Base-by-base conservation (phyloP, 805 yeast genomes). In the Tetrapisispora taiwanensis region DNA sequence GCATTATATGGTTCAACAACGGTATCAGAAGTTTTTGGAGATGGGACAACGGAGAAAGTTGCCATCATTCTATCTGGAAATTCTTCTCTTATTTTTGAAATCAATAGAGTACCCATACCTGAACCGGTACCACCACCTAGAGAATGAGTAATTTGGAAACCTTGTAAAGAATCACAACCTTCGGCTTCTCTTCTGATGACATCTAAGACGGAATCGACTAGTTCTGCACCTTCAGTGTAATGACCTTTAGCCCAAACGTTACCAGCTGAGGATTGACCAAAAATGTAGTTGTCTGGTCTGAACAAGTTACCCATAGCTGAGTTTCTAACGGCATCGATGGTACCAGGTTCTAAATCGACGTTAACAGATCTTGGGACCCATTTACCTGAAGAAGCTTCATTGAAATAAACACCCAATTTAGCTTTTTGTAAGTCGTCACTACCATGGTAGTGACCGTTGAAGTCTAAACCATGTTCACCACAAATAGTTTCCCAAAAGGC, bases 171-270 rank as follows among this genome's bases (percentile, higher is more conserved):
- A 65, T 88, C 96, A 66, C 94, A 79, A 36, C 83, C 83, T 71
- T 88, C 96, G 30, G 94, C 95, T 68, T 88, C 96, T 66, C 95
- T 81, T 70, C 96, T 80, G 39, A 88, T 78, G 30, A 84, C 87
- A 53, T 88, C 96, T 74, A 88, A 68, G 18, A 88, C 95, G 20
- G 87, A 76, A 60, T 88, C 95, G 36, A 85, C 89, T 52, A 88
- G 74, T 71, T 88, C 96, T 4, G 96, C 95, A 56, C 96, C 96
- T 67, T 88, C 96, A 32, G 96, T 88, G 72, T 88, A 88, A 69
- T 84, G 92, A 61, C 96, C 96, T 66, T 87, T 88, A 45, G 96
- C 96, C 96, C 96, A 88, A 56, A 85, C 94, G 60, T 88, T 88
- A 57, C 95, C 96, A 1, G 96, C 96, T 24, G 95, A 84, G 26